Evolutionary conservation across 306 rosid genomes (phyloP), one percentile per base, ranked within the genome.

Genomic region (Cyclanthera cordifolia): DNA sequence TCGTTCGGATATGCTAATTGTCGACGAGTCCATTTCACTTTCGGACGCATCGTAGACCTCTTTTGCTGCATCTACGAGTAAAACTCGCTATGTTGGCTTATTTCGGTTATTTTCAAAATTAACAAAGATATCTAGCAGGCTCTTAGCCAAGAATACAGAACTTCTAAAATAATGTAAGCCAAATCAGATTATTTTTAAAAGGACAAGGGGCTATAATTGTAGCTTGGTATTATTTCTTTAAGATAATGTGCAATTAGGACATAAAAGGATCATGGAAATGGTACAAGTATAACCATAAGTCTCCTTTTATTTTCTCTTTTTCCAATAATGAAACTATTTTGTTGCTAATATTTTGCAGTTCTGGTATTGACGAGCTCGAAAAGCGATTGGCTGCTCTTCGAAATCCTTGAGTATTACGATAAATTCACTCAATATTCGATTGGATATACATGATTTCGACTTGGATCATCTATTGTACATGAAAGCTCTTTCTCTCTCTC

Each of bases 321-420:
- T 57, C 45, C 20, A 64, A 43, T 43, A 64, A 45, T 41, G 6
- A 32, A 32, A 21, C 39, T 43, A 3, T 6, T 23, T 65, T 45
- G 32, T 21, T 19, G 32, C 21, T 65, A 24, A 65, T 1, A 0
- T 45, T 60, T 72, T 82, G 79, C 90, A 94, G 99, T 79, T 88
- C 96, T 28, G 82, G 92, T 49, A 8, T 76, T 32, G 86, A 82
- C 37, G 91, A 94, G 48, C 89, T 94, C 52, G 99, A 90, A 91
- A 88, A 88, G 78, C 88, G 99, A 71, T 72, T 94, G 87, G 96
- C 90, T 11, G 90, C 92, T 74, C 96, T 90, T 28, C 83, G 96
- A 73, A 85, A 85, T 78, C 91, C 90, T 16, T 90, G 80, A 87
- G 57, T 48, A 21, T 64, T 64, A 48, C 57, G 58, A 39, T 57